Base-by-base conservation (phyloP, 345 rosid genomes). In the Raphanus sativus region DNA sequence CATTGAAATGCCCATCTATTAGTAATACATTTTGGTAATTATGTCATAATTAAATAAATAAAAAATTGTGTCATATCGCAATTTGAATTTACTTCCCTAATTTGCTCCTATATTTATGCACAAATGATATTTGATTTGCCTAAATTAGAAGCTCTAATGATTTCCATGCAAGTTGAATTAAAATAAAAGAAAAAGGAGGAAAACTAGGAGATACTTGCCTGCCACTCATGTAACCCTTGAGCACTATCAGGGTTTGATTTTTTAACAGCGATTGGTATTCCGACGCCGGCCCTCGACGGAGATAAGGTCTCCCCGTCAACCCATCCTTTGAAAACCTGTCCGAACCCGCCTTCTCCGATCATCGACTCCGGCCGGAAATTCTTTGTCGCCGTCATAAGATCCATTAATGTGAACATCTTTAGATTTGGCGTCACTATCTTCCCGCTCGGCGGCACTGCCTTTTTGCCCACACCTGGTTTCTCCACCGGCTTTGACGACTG, bases 261-360 rank as follows among this genome's bases (percentile, higher is more conserved):
- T 81, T 91, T 94, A 58, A 94, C 97, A 11, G 98, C 98, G 2
- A 94, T 89, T 2, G 97, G 86, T 56, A 85, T 86, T 16, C 98
- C 97, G 61, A 72, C 74, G 0, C 97, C 94, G 1, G 62, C 84
- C 69, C 67, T 85, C 1, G 97, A 68, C 45, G 98, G 96, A 9
- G 85, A 86, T 21, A 65, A 85, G 0, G 87, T 91, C 17, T 55
- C 82, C 42, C 81, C 87, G 2, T 91, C 94, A 0, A 91, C 82
- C 97, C 97, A 91, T 6, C 98, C 98, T 70, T 86, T 91, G 76
- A 87, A 94, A 13, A 94, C 98, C 72, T 84, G 83, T 29, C 98
- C 98, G 9, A 94, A 94, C 2, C 98, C 97, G 2, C 98, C 98
- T 74, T 94, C 98, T 24, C 98, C 97, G 2, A 94, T 75, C 70